Evolutionary conservation across 73 alveolate genomes (phyloP).

Genomic region (Paramecium sexaurelia): DNA sequence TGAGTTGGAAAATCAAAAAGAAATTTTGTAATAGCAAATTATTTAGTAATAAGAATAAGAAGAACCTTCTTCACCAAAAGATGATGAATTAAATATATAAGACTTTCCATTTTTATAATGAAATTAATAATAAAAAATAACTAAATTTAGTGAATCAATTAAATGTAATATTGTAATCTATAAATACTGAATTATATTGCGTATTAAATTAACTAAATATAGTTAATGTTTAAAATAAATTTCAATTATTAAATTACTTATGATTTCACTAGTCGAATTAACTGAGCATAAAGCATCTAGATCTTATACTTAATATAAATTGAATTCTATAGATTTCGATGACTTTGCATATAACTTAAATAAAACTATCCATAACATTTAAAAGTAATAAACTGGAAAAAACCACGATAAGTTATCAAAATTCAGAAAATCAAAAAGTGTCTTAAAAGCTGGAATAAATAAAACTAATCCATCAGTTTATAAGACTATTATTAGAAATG

Average conservation of each 20-base stretch:
- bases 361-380: background rate
- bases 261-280: background rate
- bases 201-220: background rate
- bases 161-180: background rate
- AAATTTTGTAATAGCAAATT: background rate
- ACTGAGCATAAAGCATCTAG: background rate
- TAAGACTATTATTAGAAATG: background rate
- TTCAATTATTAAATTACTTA: background rate
- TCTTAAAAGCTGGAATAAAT: background rate
- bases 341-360: conserved; percentile 7
- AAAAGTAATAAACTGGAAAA: background rate
- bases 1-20: background rate
- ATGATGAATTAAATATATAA: conserved; percentile 5
- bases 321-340: background rate
- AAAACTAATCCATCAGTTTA: background rate
- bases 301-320: background rate
- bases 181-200: background rate
- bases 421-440: background rate
- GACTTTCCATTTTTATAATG: conserved; percentile 41
- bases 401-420: background rate
- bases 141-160: conserved; percentile 1
- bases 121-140: background rate
- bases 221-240: background rate
- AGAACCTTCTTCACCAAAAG: conserved; percentile 6
- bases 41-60: background rate